phyloP scores from a whole-genome alignment of 169 alveolate genomes.

The Eimeria necatrix region DNA sequence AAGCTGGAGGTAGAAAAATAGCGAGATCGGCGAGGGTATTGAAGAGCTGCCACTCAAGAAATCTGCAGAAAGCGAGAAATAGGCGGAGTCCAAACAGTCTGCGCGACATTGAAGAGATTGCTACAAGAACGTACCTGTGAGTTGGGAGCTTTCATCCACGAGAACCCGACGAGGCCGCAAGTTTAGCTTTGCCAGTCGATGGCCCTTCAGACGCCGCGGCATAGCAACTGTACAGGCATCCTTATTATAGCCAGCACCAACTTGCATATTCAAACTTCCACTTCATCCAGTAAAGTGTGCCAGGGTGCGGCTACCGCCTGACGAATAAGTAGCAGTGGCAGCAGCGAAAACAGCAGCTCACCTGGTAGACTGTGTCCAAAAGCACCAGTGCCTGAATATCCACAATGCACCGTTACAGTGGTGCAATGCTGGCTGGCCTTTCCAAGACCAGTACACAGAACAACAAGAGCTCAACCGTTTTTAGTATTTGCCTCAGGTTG shows the following conservation, averaged over 20 bases:
- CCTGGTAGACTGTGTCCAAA: conserved; percentile 60
- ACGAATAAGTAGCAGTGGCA: neutral
- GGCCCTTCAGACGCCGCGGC: conserved; percentile 15
- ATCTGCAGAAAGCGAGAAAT: neutral
- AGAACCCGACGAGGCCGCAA: conserved; percentile 69
- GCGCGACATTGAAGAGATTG: neutral
- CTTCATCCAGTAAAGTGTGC: no score
- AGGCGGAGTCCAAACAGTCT: neutral
- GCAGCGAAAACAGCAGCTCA: neutral
- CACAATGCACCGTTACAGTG: neutral
- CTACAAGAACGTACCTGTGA: conserved; percentile 26
- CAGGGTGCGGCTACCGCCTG: neutral
- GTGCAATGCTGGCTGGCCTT: no score
- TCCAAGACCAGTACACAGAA: neutral
- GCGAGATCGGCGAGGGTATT: no score
- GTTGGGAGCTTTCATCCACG: conserved; percentile 69
- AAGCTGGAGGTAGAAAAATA: no score
- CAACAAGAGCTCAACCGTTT: neutral
- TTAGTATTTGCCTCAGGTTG: neutral
- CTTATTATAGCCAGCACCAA: no score
- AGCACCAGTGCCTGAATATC: conserved; percentile 42
- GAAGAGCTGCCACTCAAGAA: neutral
- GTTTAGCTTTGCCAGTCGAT: conserved; percentile 28
- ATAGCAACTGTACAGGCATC: no score
- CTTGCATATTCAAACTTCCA: no score